These are phyloP conservation scores for Fusarium beomiforme DNA, from an alignment of 2,329 filamentous ascomycete genomes.

Conservation along the genomic window DNA sequence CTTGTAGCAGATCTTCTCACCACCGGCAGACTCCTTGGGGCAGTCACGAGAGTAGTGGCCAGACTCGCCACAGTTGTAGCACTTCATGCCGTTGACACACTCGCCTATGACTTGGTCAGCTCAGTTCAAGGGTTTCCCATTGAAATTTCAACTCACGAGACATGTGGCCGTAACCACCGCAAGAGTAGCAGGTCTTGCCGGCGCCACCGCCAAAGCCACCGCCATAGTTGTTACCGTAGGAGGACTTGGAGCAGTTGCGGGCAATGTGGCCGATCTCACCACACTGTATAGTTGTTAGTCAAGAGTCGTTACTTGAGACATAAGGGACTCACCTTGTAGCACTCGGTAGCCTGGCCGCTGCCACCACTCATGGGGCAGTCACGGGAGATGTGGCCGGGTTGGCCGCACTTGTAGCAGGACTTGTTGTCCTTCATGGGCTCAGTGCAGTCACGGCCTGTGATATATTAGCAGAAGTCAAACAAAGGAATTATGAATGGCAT, in stretches of 20 bases:
- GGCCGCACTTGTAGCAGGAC: constrained; percentile 81
- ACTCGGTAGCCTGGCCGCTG: constrained; percentile 70
- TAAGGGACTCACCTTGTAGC: constrained; percentile 77
- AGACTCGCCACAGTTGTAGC: constrained; percentile 97
- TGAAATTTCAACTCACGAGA: constrained; percentile 68
- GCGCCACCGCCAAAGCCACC: constrained; percentile 64
- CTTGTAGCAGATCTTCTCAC: constrained; percentile 99
- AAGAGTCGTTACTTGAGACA: background rate
- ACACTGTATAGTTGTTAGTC: constrained; percentile 64
- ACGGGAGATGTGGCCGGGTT: constrained; percentile 89
- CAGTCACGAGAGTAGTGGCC: constrained; percentile 97
- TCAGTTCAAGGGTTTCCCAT: background rate
- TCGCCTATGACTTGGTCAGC: constrained; percentile 65
- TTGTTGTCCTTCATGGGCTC: constrained; percentile 88
- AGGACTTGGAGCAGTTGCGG: constrained; percentile 82
- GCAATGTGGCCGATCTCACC: constrained; percentile 97
- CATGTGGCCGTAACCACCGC: constrained; percentile 97
- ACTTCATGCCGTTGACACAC: constrained; percentile 99
- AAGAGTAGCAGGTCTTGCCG: constrained; percentile 96
- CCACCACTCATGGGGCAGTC: constrained; percentile 74
- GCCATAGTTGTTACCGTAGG: constrained; percentile 59
- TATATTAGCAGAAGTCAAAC: constrained; percentile 17
- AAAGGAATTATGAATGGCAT: constrained; percentile 50
- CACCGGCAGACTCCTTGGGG: constrained; percentile 85
- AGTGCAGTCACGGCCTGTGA: constrained; percentile 86